Base-by-base conservation (phyloP, 768 basidiomycete species). In the Mycena alexandri region DNA sequence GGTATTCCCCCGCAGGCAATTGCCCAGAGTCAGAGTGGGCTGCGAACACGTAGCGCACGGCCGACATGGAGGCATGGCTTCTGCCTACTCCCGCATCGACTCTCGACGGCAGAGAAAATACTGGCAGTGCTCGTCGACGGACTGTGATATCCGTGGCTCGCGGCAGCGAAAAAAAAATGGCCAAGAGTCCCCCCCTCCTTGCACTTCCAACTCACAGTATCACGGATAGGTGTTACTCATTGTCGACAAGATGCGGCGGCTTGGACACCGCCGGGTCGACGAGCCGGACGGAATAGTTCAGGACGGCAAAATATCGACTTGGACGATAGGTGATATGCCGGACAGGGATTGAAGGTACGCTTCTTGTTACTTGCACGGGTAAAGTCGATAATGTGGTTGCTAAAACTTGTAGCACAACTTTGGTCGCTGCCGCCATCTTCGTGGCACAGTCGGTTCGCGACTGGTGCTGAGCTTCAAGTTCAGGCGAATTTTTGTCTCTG, bases 401-500 rank as follows among this genome's bases (percentile, higher is more conserved):
- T n/a, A 44, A n/a, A 17, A 13, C 11, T 22, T 12, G 4, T n/a
- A 42, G 11, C 13, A 55, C 38, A 36, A 24, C 24, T 17, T 17
- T 24, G 41, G 59, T 38, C 21, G 59, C 10, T 41, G 33, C n/a
- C 36, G 34, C n/a, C 36, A 36, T 51, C 21, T 54, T n/a, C 21
- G 51, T 62, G 9, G 29, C 13, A 2, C 10, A 38, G 21, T 52
- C 42, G 25, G 14, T 43, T 52, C 33, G 29, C 21, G 21, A 44
- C 53, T 22, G 17, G 44, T 43, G 56, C 57, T 65, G 43, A 46
- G 34, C 57, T 61, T 59, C 22, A 44, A 17, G n/a, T 42, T 54
- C 41, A 43, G 46, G 29, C 38, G 22, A 24, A 33, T 63, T 33
- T 21, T 57, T 54, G 43, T 34, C 56, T 21, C 42, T 56, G 24